Evolutionary conservation across 805 yeast genomes (phyloP), one percentile per base, ranked within the genome.

Genomic region (Lachancea dasiensis): DNA sequence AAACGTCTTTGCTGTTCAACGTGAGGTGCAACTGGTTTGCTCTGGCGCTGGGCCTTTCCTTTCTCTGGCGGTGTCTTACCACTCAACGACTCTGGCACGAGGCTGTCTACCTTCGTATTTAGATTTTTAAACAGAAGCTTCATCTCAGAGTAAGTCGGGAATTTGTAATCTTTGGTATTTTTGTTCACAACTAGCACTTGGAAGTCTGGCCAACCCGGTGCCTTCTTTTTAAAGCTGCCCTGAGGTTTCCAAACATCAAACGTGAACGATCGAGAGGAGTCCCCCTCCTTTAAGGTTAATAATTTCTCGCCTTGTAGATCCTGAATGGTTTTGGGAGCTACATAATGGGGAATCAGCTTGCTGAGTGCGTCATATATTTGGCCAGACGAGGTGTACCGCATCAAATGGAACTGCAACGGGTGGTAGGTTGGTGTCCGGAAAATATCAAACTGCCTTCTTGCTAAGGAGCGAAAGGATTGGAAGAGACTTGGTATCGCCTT

Each of bases 161-260:
- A 69, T 13, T 56, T 55, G 17, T 52, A 46, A 3, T 34, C 31
- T n/a, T 32, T 37, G 2, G 58, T 55, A 8, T 63, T 64, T 3
- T 73, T 68, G 41, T 77, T 72, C 11, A 76, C 68, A 0, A 86
- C 75, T 2, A 74, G 68, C 1, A 90, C 60, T 48, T 80, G 86
- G 54, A 74, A 89, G 56, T 89, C 89, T 1, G 96, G 95, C 2
- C 52, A 31, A 0, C 81, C 77, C 1, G 95, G 94, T 16, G 54
- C 50, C 23, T 75, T 77, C 49, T 86, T 86, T 41, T 78, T 79
- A 63, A 83, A 89, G 3, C 65, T 60, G 0, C 83, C 70, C 2
- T 70, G 65, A 2, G 97, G 97, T 55, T 84, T 86, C 95, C 96
- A 89, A 3, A 85, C 83, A 50, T 81, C 69, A 49, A 68, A 87